A percentile compares a stretch with the other conserved stretches of the same genome.
Conservation (phyloP, 2,329 filamentous ascomycete species). For the Botrytis galanthina region DNA sequence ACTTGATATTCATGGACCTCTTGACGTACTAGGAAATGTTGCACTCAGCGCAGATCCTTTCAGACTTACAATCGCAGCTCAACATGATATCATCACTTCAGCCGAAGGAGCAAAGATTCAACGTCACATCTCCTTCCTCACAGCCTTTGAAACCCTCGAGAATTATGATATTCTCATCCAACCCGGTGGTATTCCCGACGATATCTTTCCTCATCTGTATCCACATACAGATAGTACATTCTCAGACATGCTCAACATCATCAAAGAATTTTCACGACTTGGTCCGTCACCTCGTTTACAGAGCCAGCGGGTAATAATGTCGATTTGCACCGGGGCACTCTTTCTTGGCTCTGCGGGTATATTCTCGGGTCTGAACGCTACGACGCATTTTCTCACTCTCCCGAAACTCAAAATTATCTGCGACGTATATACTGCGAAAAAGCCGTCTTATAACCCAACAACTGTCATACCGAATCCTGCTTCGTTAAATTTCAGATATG, state of each 20-base stretch:
- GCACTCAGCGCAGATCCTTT: constrained; percentile 9
- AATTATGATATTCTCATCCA: constrained; percentile 74
- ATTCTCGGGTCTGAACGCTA: constrained; percentile 74
- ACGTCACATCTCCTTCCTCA: constrained; percentile 63
- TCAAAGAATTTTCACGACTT: constrained; percentile 73
- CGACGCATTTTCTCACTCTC: constrained; percentile 77
- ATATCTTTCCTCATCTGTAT: constrained; percentile 47
- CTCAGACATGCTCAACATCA: constrained; percentile 66
- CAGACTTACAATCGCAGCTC: constrained; percentile 18
- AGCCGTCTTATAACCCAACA: not conserved
- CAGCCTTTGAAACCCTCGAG: constrained; percentile 62
- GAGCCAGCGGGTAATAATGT: constrained; percentile 65
- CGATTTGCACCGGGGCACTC: constrained; percentile 75
- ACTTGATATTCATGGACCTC: constrained; percentile 17
- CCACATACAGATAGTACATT: constrained; percentile 51
- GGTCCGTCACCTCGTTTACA: constrained; percentile 76
- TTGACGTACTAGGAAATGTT: constrained; percentile 14
- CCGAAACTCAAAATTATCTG: constrained; percentile 73
- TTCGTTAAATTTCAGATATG: constrained; percentile 17
- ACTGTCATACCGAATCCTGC: constrained; percentile 10
- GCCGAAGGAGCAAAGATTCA: constrained; percentile 13
- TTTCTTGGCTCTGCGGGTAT: constrained; percentile 75
- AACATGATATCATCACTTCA: constrained; percentile 9
- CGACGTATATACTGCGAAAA: constrained; percentile 12
- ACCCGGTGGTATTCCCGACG: constrained; percentile 63